Percentiles rank a stretch among this genome's conserved stretches.
phyloP scores from a whole-genome alignment of 768 basidiomycete species.

The Russula emetica region DNA sequence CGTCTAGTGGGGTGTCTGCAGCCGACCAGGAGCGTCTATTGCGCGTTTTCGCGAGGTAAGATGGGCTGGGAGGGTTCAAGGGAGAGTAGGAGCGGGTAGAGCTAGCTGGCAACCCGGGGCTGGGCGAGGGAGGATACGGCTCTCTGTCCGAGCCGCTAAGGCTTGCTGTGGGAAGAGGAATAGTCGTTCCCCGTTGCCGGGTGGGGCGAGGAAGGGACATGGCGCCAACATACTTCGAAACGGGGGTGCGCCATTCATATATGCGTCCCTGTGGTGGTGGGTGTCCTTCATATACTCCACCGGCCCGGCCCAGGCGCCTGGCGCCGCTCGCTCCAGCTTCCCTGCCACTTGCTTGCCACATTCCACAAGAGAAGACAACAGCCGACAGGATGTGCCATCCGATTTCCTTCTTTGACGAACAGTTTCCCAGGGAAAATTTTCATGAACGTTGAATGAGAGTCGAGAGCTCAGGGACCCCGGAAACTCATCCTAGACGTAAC shows the following conservation, averaged over 20 bases:
- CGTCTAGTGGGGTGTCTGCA: conserved; percentile 25
- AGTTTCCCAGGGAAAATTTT: not conserved
- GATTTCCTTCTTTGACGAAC: not conserved
- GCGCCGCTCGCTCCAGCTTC: not conserved
- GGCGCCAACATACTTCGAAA: conserved; percentile 7
- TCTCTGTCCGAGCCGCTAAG: conserved; percentile 28
- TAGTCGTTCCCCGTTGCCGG: conserved; percentile 23
- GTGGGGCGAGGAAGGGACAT: conserved; percentile 28
- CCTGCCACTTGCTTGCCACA: not conserved
- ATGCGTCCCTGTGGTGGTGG: not conserved
- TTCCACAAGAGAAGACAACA: conserved; percentile 10
- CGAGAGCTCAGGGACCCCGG: not conserved
- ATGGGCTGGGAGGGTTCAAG: conserved; percentile 26
- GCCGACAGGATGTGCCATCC: not conserved
- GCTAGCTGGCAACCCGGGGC: conserved; percentile 13
- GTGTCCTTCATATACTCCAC: not conserved
- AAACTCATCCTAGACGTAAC: not conserved
- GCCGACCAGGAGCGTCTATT: conserved; percentile 26
- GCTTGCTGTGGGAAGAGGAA: conserved; percentile 19
- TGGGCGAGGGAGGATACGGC: conserved; percentile 13
- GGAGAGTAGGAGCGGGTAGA: conserved; percentile 24
- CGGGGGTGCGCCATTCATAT: not conserved
- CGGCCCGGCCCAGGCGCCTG: not conserved
- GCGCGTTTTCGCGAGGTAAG: conserved; percentile 14
- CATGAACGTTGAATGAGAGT: not conserved